Evolutionary conservation across 2,329 filamentous ascomycete species (phyloP).

Genomic region (Zasmidium citrigriseum): DNA sequence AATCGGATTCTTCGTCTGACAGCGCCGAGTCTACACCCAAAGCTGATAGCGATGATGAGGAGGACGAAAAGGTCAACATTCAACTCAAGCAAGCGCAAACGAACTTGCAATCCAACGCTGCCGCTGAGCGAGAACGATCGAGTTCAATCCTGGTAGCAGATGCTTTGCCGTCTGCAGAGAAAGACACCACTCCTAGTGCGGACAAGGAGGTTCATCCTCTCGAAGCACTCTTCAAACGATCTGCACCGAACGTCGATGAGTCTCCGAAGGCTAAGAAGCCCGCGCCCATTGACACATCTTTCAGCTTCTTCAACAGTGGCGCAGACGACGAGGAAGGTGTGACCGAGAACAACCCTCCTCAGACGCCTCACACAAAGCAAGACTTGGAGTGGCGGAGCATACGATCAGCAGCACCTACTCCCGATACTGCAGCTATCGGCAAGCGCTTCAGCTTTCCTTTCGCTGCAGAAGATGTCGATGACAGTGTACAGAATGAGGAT

Average conservation of each 20-base stretch:
- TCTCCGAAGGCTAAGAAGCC: slow-evolving; percentile 39
- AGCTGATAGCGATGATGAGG: slow-evolving; percentile 11
- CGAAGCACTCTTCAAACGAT: slow-evolving; percentile 86
- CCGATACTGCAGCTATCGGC: slow-evolving; percentile 81
- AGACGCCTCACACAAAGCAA: slow-evolving; percentile 79
- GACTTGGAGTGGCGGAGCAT: slow-evolving; percentile 74
- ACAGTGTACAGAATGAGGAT: slow-evolving; percentile 44
- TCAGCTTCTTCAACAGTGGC: slow-evolving; percentile 70
- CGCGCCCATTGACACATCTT: slow-evolving; percentile 57
- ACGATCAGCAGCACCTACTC: slow-evolving; percentile 91
- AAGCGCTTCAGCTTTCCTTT: slow-evolving; percentile 57
- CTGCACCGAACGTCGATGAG: slow-evolving; percentile 47
- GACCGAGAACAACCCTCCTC: slow-evolving; percentile 49
- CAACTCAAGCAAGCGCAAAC: slow-evolving; percentile 21
- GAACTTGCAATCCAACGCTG: slow-evolving; percentile 21
- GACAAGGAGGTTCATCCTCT: slow-evolving; percentile 70
- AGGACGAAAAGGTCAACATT: slow-evolving; percentile 15
- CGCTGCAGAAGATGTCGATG: slow-evolving; percentile 49
- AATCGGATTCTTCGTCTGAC: neutral
- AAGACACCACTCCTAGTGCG: slow-evolving; percentile 4
- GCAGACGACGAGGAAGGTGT: slow-evolving; percentile 39
- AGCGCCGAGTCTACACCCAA: too few relatives aligned
- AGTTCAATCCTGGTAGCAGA: slow-evolving; percentile 9
- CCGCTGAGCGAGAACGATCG: slow-evolving; percentile 8
- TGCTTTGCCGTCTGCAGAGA: neutral